Evolutionary conservation across 352 stramenopile species (phyloP).

Genomic region (Detonula confervacea): DNA sequence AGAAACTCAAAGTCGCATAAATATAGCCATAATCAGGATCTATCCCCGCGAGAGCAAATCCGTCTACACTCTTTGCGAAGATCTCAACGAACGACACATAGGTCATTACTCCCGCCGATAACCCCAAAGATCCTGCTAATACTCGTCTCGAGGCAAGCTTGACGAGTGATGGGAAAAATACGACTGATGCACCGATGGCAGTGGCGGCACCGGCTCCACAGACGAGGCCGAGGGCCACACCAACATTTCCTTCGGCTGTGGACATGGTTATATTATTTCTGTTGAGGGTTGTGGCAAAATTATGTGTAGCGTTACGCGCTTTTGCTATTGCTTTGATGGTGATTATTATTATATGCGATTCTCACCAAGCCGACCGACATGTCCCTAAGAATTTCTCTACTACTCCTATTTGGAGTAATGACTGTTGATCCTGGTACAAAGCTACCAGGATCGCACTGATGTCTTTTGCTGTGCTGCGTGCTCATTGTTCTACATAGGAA

Average conservation of each 20-base stretch:
- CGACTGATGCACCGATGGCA: conserved; percentile 81
- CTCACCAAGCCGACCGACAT: too few relatives aligned
- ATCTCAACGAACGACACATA: conserved; percentile 86
- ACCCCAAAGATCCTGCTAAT: conserved; percentile 77
- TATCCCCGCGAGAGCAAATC: conserved; percentile 68
- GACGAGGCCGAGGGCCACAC: conserved; percentile 75
- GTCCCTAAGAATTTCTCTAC: too few relatives aligned
- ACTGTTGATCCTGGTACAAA: too few relatives aligned
- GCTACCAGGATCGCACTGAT: too few relatives aligned
- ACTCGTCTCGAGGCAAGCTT: conserved; percentile 82
- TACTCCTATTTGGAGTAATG: too few relatives aligned
- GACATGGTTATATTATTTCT: conserved; percentile 6
- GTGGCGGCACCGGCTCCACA: conserved; percentile 71
- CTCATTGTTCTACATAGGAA: too few relatives aligned
- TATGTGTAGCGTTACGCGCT: too few relatives aligned
- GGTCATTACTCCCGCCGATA: conserved; percentile 85
- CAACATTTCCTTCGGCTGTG: conserved; percentile 24
- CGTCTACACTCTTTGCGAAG: conserved; percentile 72
- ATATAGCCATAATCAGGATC: conserved; percentile 84
- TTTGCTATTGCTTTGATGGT: too few relatives aligned
- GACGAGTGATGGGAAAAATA: conserved; percentile 87
- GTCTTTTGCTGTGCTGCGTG: too few relatives aligned
- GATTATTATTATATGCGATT: too few relatives aligned
- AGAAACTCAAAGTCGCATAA: conserved; percentile 88
- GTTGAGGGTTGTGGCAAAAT: neutral